Percentiles rank a stretch among this genome's conserved stretches.
These are phyloP conservation scores for Pestalotiopsis sp. DNA, from an alignment of 2,329 filamentous ascomycete genomes.

Conservation along the genomic window DNA sequence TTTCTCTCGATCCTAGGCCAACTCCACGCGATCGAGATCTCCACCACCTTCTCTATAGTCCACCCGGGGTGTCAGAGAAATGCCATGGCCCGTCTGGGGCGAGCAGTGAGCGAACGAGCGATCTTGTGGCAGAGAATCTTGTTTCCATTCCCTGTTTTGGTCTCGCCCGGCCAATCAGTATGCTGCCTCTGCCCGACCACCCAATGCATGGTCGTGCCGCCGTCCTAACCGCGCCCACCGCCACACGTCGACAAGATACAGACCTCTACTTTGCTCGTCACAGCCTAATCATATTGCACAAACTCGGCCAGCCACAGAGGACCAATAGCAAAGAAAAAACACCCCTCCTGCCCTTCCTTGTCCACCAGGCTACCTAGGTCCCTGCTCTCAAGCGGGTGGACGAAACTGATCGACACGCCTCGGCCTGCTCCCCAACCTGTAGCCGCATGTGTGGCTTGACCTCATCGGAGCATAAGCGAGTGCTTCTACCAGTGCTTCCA, in stretches of 20 bases:
- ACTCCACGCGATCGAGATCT: constrained; percentile 17
- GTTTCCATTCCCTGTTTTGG: constrained; percentile 14
- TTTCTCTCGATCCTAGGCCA: not conserved
- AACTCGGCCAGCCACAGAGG: not conserved
- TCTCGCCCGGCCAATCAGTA: constrained; percentile 6
- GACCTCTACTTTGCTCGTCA: not conserved
- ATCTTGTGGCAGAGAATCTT: constrained; percentile 16
- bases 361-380: not conserved
- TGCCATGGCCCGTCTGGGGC: not conserved
- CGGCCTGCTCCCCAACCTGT: constrained; percentile 3
- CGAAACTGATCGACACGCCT: constrained; percentile 10
- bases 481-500: constrained; percentile 1
- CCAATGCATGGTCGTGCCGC: not conserved
- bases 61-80: constrained; percentile 10
- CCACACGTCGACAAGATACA: not conserved
- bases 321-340: not conserved
- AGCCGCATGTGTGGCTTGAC: constrained; percentile 20
- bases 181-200: not conserved
- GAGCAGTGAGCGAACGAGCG: not conserved
- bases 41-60: not conserved
- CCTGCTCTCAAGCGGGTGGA: not conserved
- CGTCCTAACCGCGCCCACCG: constrained; percentile 2
- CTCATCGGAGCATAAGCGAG: constrained; percentile 12
- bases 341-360: not conserved
- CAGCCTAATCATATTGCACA: not conserved